Evolutionary conservation across 768 basidiomycete genomes (phyloP), one percentile per base, ranked within the genome.

Genomic region (Fomitopsis serialis): DNA sequence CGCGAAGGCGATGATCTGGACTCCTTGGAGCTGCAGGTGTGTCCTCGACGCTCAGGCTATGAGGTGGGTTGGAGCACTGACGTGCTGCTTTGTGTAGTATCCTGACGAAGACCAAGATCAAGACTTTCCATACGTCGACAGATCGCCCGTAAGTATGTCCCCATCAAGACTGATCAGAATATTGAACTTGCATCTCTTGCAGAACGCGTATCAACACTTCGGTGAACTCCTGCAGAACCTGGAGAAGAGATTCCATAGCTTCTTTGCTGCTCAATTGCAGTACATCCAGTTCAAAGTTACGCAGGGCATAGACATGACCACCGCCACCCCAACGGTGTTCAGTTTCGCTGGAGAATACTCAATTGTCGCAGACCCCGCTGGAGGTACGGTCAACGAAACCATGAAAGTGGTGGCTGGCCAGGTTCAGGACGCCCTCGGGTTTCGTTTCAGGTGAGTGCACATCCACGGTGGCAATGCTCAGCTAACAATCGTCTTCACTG

Each of bases 291-390:
- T 60, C 53, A 61, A 57, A 53, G 34, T 60, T 8, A 48, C 40
- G 12, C 54, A 52, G n/a, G 54, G 40, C 36, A 21, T 35, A 17
- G 23, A 12, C 8, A 32, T 6, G 21, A 23, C 22, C 34, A 13
- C 8, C 24, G 36, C 9, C 2, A 24, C 22, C 29, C 54, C 60
- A 17, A 52, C 57, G 45, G 44, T 59, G 5, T 80, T 81, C 59
- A 66, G 64, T 23, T 79, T 81, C 54, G 74, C 75, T 43, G 78
- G 78, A 23, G 79, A 81, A 66, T 80, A 68, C 65, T 75, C 78
- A 1, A 63, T 75, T 40, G 75, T 78, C 21, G 71, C 74, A 5
- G 57, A 79, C 53, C 60, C 78, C 17, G 45, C 67, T 8, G 63
- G 61, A 34, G 71, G 71, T 10, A 47, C 55, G 3, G 68, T 69